Conservation (phyloP, 2,329 filamentous ascomycete species). For the Claviceps arundinis region DNA sequence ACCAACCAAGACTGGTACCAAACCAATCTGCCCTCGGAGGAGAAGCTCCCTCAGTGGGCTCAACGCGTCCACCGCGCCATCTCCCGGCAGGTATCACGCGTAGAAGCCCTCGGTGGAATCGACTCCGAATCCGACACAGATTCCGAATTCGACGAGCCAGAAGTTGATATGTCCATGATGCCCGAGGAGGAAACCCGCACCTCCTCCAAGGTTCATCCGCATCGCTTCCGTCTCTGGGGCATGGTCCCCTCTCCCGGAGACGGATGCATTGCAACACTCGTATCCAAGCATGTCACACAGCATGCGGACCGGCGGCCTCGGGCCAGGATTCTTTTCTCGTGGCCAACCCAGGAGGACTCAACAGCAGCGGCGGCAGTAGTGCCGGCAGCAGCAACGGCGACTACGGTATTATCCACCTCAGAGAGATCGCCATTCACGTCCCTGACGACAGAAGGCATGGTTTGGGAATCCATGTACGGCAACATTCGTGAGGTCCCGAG, state of each 20-base stretch:
- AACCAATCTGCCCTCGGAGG: slow-evolving; percentile 27
- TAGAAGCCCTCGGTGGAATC: slow-evolving; percentile 27
- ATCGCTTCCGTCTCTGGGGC: slow-evolving; percentile 40
- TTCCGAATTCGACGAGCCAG: slow-evolving; percentile 7
- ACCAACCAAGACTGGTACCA: slow-evolving; percentile 40
- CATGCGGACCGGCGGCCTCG: slow-evolving; percentile 30
- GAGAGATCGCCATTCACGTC: slow-evolving; percentile 1
- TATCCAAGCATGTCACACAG: slow-evolving; percentile 34
- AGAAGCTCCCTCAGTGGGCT: slow-evolving; percentile 30
- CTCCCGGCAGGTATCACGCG: slow-evolving; percentile 29
- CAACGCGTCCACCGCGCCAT: slow-evolving; percentile 31
- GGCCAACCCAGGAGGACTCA: slow-evolving; percentile 9
- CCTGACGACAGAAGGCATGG: slow-evolving; percentile 39
- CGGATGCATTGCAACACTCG: slow-evolving; percentile 36
- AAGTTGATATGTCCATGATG: slow-evolving; percentile 6
- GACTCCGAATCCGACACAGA: slow-evolving; percentile 14
- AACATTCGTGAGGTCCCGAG: slow-evolving; percentile 32
- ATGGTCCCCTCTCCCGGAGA: slow-evolving; percentile 38
- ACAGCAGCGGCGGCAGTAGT: not conserved
- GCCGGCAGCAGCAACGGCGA: not conserved
- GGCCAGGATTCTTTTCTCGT: slow-evolving; percentile 25
- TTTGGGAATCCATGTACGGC: slow-evolving; percentile 49
- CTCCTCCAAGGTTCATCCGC: slow-evolving; percentile 31
- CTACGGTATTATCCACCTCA: not conserved
- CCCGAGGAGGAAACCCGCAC: slow-evolving; percentile 15